Evolutionary conservation across 2,329 filamentous ascomycete species (phyloP).

Genomic region (Beauveria pseudobassiana): DNA sequence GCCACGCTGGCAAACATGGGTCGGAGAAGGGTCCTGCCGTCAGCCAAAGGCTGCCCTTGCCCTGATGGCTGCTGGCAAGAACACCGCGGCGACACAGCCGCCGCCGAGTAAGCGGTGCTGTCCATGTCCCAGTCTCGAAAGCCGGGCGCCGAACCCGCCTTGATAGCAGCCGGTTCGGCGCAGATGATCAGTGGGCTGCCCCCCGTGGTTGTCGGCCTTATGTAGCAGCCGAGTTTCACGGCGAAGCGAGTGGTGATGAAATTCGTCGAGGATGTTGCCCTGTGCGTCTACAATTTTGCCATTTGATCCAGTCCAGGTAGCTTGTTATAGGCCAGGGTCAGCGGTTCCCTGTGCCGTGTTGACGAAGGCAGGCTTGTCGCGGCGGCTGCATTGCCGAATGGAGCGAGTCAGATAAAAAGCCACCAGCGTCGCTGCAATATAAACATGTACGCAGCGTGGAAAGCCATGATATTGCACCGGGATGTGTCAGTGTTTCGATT

Average conservation of each 20-base stretch:
- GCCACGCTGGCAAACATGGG: neutral
- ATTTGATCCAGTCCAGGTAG: neutral
- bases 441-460: neutral
- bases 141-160: neutral
- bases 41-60: neutral
- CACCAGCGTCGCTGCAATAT: neutral
- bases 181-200: constrained; percentile 1
- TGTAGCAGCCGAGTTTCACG: neutral
- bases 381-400: neutral
- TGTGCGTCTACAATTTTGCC: neutral
- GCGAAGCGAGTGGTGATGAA: constrained; percentile 4
- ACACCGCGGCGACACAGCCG: constrained; percentile 3
- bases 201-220: neutral
- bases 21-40: neutral
- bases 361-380: neutral
- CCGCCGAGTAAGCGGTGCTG: neutral
- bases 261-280: constrained; percentile 5
- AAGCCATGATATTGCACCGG: neutral
- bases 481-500: neutral
- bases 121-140: constrained; percentile 4
- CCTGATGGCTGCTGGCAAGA: constrained; percentile 2
- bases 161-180: neutral
- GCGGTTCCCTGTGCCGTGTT: neutral
- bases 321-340: neutral
- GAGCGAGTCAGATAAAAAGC: neutral